These are phyloP conservation scores for Collybia sordida DNA, from an alignment of 768 basidiomycete genomes.

Conservation along the genomic window DNA sequence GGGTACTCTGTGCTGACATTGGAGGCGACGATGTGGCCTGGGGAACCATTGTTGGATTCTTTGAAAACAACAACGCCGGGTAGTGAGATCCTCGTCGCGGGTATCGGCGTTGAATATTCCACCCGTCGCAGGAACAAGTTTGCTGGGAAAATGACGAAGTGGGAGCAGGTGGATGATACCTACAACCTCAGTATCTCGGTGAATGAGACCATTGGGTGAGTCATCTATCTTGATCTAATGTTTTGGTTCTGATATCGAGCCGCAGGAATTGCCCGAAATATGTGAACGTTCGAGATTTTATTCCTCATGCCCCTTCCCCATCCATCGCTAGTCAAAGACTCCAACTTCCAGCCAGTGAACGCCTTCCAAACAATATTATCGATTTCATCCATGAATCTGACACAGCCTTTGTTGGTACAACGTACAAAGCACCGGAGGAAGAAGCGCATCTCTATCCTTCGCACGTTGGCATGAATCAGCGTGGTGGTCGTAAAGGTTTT, in stretches of 20 bases:
- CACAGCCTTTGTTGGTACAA: slow-evolving; percentile 55
- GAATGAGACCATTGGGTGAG: slow-evolving; percentile 60
- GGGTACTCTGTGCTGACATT: slow-evolving; percentile 36
- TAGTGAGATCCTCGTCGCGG: slow-evolving; percentile 41
- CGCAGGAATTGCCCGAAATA: slow-evolving; percentile 70
- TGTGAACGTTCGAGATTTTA: slow-evolving; percentile 55
- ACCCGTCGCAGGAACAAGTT: slow-evolving; percentile 65
- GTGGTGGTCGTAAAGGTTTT: slow-evolving; percentile 63
- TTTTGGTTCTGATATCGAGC: not conserved
- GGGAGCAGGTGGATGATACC: slow-evolving; percentile 24
- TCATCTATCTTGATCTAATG: slow-evolving; percentile 2
- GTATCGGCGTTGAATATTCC: slow-evolving; percentile 58
- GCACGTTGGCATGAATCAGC: slow-evolving; percentile 63
- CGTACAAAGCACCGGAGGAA: slow-evolving; percentile 37
- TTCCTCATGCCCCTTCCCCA: slow-evolving; percentile 41
- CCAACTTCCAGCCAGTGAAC: slow-evolving; percentile 31
- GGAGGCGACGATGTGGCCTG: slow-evolving; percentile 45
- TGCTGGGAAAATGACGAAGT: slow-evolving; percentile 42
- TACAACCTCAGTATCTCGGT: slow-evolving; percentile 42
- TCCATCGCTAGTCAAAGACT: slow-evolving; percentile 31
- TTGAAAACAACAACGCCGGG: slow-evolving; percentile 18
- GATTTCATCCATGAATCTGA: slow-evolving; percentile 48
- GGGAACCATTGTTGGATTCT: slow-evolving; percentile 52
- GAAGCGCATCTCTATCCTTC: slow-evolving; percentile 48
- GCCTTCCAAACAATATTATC: slow-evolving; percentile 50